phyloP scores from a whole-genome alignment of 148 eudicot genomes.

The Chenopodium berlandieri region DNA sequence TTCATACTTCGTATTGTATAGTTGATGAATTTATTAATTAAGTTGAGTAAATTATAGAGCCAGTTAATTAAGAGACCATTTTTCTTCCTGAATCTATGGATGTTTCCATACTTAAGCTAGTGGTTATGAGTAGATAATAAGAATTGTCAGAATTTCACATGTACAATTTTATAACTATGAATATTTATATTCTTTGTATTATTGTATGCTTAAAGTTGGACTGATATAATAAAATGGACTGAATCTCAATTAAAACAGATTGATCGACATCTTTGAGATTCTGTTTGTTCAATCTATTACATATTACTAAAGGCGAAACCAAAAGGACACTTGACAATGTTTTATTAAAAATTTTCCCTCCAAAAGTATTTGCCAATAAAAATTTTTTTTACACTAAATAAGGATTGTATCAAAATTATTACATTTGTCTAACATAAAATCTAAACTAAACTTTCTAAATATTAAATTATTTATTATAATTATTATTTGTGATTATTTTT shows the following conservation, averaged over 20 bases:
- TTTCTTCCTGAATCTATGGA: not conserved
- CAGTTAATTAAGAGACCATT: not conserved
- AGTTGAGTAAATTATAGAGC: too few relatives aligned
- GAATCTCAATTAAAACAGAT: not conserved
- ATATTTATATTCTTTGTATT: not conserved
- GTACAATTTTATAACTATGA: not conserved
- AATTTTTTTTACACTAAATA: too few relatives aligned
- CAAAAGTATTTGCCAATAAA: too few relatives aligned
- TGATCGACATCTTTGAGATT: constrained; percentile 1
- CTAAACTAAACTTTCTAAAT: too few relatives aligned
- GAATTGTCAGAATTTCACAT: not conserved
- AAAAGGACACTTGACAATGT: too few relatives aligned
- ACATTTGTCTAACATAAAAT: too few relatives aligned
- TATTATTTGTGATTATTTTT: too few relatives aligned
- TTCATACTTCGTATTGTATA: not conserved
- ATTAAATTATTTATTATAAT: too few relatives aligned
- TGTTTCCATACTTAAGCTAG: not conserved
- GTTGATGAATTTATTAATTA: too few relatives aligned
- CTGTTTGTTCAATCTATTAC: not conserved
- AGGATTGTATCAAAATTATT: too few relatives aligned
- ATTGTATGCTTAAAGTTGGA: constrained; percentile 8
- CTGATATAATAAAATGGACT: not conserved
- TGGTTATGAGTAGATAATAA: not conserved
- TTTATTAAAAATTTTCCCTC: too few relatives aligned
- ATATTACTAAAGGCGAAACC: too few relatives aligned